Base-by-base conservation (phyloP, 208 protist genomes). In the Tetramitus jugosus region DNA sequence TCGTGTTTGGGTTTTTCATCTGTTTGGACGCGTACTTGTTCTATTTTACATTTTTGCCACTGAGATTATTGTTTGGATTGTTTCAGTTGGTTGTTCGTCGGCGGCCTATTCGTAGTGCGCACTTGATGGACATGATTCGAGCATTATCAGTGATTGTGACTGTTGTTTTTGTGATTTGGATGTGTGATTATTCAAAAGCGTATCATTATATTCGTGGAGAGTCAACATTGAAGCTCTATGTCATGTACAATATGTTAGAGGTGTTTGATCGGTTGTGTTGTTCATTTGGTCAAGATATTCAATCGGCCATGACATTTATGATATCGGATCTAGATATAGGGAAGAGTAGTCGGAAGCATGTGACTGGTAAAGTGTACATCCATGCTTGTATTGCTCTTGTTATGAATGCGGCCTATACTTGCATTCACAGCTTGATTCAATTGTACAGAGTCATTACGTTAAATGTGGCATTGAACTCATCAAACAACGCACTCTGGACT, bases 191-290 rank as follows among this genome's bases (percentile, higher is more conserved):
- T 80, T 91, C 90, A 3, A 81, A 85, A 40, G 60, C 91, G 8
- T 95, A 94, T 82, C 92, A 95, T 80, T 84, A 84, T 37, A 87
- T 95, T 52, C 79, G 91, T 13, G 87, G 88, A 23, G 92, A 95
- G 65, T 85, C 87, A 23, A 84, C 91, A 29, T 91, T 97, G 69
- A 97, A 96, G 81, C 82, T 97, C 20, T 94, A 96, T 78, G 93
- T 96, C 40, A 88, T 97, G n/a, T 96, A 92, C 74, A 94, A 93
- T 84, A 87, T 94, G 45, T 81, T 96, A 17, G 94, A 94, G 43
- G 83, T 93, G 35, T 87, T 90, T 68, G 94, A 96, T 81, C 93
- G 89, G 79, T 81, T 96, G 26, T 91, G 92, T 53, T 85, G 84
- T 29, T 92, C 89, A 17, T 86, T 96, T 40, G 93, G 90, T 29